Base-by-base conservation (phyloP, 495 filamentous ascomycete species). In the Aspergillus cavernicola region DNA sequence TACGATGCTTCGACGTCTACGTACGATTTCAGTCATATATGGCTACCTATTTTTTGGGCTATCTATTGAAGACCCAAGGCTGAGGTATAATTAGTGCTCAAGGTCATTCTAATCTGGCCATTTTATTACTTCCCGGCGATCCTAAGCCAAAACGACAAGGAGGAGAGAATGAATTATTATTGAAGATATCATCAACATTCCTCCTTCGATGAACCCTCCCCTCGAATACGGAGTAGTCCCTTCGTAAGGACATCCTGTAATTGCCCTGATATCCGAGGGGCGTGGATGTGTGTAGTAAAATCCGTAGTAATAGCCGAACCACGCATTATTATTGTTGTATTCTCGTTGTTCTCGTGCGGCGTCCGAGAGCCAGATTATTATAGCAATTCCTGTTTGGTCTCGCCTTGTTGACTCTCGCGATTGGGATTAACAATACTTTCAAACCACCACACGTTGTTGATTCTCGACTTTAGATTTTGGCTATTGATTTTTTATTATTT, bases 261-360 rank as follows among this genome's bases (percentile, higher is more conserved):
- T 28, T 29, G 29, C 4, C 41, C 7, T 24, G 11, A 20, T 28
- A 41, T 18, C 31, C 31, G n/a, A 38, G 11, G 16, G 18, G 20
- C 13, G 28, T n/a, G 53, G 45, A 20, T 29, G 38, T 53, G 33
- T 31, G 47, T 44, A 38, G 38, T 49, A n/a, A 15, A 49, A 7
- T 1, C 28, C 16, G 38, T 22, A 52, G 55, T 42, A 33, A 35
- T 53, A 58, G 41, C 56, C 50, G 50, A 58, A 49, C 50, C 33
- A 52, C 47, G 18, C 23, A 13, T 12, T 12, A 28, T 32, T 18
- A 11, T n/a, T n/a, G n/a, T n/a, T n/a, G 20, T 55, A 28, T 44
- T 38, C 16, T 26, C 22, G 26, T 47, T 20, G 18, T 52, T 50
- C 22, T 37, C 35, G 33, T 55, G 15, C 29, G 12, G 40, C 12